Conservation (phyloP, 163 green algal genomes). For the Coccomyxa subellipsoidea region DNA sequence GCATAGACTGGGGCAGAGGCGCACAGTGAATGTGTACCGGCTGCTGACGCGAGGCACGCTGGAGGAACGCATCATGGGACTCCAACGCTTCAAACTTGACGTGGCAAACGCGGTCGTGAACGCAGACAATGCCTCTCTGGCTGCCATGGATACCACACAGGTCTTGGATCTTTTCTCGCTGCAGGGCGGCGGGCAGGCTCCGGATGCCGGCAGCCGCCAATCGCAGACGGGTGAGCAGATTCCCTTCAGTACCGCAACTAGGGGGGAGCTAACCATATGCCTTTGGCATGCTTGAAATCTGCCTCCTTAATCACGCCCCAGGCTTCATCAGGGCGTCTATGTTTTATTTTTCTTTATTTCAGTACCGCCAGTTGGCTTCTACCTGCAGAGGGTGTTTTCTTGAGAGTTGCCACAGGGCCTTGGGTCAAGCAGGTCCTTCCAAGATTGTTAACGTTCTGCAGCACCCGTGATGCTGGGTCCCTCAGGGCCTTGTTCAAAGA, state of each 20-base stretch:
- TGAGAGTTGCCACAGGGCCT: no score
- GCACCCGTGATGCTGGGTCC: neutral
- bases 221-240: no score
- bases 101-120: slow-evolving; percentile 89
- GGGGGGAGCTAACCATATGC: no score
- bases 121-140: slow-evolving; percentile 78
- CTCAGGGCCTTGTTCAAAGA: neutral
- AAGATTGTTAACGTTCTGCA: no score
- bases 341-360: no score
- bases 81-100: slow-evolving; percentile 98
- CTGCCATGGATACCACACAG: slow-evolving; percentile 84
- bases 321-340: neutral
- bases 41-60: slow-evolving; percentile 87
- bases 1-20: slow-evolving; percentile 92
- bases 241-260: no score
- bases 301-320: neutral
- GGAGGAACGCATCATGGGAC: slow-evolving; percentile 93
- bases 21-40: slow-evolving; percentile 96
- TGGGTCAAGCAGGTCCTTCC: no score
- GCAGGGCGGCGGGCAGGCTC: neutral
- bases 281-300: no score
- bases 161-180: slow-evolving; percentile 90
- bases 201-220: no score
- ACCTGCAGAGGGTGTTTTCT: no score
- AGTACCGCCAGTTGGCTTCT: no score